Evolutionary conservation across 208 protist genomes (phyloP), one percentile per base, ranked within the genome.

Genomic region (Naegleria gruberi): DNA sequence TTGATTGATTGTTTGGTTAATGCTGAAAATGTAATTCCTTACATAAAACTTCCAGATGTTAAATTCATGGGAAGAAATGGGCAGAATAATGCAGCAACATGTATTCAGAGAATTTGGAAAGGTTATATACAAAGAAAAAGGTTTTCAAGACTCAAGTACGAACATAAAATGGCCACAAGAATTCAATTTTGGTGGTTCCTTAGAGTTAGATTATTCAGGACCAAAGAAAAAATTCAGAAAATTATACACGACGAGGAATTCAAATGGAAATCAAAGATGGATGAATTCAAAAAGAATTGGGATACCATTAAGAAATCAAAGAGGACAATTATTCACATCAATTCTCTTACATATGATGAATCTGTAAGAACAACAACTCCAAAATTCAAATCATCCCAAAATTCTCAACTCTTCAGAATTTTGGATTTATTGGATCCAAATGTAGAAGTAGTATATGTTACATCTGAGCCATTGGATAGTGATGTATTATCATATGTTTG

Each of bases 401-500:
- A 74, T 51, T 96, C 93, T 1, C 96, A 97, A 91, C 88, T 98
- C n/a, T 95, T 93, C 6, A 93, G 96, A 2, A 84, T 98, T 17
- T 89, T 92, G n/a, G 95, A 96, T 89, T 89, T 98, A 44, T 82
- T 89, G 4, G 96, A 98, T 89, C 93, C 93, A 0, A 94, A 95
- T 42, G 96, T 97, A 40, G 93, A 97, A 47, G 34, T 98, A 19
- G 89, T 98, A 88, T 87, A 96, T 87, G 90, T 98, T 8, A 91
- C 94, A 7, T 96, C 95, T 0, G 95, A 95, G 84, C 93, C 94
- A 73, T 94, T 95, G 17, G 95, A 97, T 90, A 42, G 65, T 17
- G 96, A 97, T 91, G 91, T 96, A 26, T 85, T 96, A 46, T 91
- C 93, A 17, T 98, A 98, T 92, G 97, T 96, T 91, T 82, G 91